These are phyloP conservation scores for Diddensiella santjacobensis DNA, from an alignment of 805 yeast species.

Conservation along the genomic window DNA sequence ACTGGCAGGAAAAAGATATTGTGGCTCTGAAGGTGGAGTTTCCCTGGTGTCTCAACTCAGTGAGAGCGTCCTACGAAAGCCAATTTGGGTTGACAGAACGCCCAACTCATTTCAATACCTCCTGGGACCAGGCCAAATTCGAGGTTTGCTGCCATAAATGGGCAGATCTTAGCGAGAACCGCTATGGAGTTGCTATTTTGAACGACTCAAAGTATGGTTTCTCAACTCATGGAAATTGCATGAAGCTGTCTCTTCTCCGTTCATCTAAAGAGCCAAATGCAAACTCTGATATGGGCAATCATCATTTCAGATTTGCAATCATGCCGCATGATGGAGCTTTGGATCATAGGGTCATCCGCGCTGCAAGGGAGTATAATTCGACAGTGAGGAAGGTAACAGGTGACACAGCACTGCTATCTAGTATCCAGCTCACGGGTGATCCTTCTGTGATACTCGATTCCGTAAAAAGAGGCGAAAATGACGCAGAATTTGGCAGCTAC, in stretches of 20 bases:
- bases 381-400: conserved; percentile 25
- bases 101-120: conserved; percentile 78
- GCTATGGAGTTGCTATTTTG: conserved; percentile 69
- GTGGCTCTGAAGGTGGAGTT: conserved; percentile 80
- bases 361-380: conserved; percentile 65
- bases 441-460: conserved; percentile 63
- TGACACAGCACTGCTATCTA: conserved; percentile 12
- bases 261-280: conserved; percentile 83
- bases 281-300: conserved; percentile 77
- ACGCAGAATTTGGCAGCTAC: conserved; percentile 44
- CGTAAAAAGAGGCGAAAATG: conserved; percentile 83
- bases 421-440: conserved; percentile 42
- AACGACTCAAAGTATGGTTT: conserved; percentile 78
- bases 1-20: conserved; percentile 57
- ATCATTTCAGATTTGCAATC: conserved; percentile 65
- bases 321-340: conserved; percentile 65
- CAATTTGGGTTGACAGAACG: conserved; percentile 78
- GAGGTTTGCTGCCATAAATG: conserved; percentile 82
- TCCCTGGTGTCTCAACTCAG: conserved; percentile 66
- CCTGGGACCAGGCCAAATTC: conserved; percentile 83
- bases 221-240: conserved; percentile 71
- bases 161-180: conserved; percentile 71
- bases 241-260: conserved; percentile 69
- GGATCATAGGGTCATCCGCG: conserved; percentile 53
- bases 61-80: conserved; percentile 71